Evolutionary conservation across 2,329 filamentous ascomycete species (phyloP), one percentile per base, ranked within the genome.

Genomic region (Talaromyces islandicus): DNA sequence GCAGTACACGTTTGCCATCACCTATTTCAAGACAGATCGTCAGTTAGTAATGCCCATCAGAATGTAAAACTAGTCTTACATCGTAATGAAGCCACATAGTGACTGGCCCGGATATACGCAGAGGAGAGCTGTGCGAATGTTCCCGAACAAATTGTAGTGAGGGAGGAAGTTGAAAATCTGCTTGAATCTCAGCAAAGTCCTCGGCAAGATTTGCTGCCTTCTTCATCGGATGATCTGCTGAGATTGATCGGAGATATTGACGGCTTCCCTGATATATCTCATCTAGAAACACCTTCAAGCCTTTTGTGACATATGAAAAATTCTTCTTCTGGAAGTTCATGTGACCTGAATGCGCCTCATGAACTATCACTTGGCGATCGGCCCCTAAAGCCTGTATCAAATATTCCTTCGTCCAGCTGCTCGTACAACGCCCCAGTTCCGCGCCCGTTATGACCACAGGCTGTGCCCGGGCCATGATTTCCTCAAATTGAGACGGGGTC

Each of bases 11-110:
- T 96, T 96, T 55, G 91, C 90, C 83, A 95, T 92, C 17, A 94
- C 90, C 83, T 89, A 60, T 54, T 38, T 64, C 52, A 54, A 11
- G 30, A 32, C 25, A 43, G 60, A 56, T 41, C 53, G 46, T 57
- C 24, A 29, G 11, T 19, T 52, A 52, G 43, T 27, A 35, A 32
- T 29, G 29, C 27, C 7, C 30, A n/a, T 11, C 9, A 10, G 54
- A 32, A 32, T 21, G 48, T 30, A 17, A 52, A 52, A 4, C 7
- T 14, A 55, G 17, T 65, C 71, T 68, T 62, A 88, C 87, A 75
- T 95, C 90, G 77, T 94, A 95, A 73, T 95, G 91, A 32, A 96
- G 80, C 92, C 92, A 96, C 84, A 96, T 90, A 46, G 87, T 88
- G 11, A 93, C 89, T 1, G 85, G 85, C 0, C 90, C 90, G 4